Conservation (phyloP, 306 rosid genomes). For the Ormosia emarginata region DNA sequence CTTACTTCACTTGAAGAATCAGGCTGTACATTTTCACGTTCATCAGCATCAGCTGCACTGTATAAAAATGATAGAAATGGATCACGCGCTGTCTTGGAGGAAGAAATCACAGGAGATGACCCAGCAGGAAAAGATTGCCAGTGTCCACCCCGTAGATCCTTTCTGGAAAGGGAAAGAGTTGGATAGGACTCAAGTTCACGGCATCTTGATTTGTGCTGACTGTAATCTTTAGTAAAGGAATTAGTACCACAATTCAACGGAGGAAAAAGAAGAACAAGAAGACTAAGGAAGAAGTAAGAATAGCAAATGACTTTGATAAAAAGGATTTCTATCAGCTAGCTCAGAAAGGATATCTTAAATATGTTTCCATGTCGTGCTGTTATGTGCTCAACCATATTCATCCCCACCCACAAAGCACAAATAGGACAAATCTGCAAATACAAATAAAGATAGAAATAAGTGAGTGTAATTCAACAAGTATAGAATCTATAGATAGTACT, state of each 20-base stretch:
- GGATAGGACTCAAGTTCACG: constrained; percentile 37
- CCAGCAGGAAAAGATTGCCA: constrained; percentile 32
- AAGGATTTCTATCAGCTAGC: not conserved
- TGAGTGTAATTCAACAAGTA: constrained; percentile 19
- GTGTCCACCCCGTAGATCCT: constrained; percentile 39
- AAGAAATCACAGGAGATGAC: constrained; percentile 34
- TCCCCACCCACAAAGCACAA: constrained; percentile 48
- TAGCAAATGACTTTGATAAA: not conserved
- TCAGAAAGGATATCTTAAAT: constrained; percentile 65
- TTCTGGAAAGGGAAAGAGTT: constrained; percentile 42
- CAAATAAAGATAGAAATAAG: constrained; percentile 7
- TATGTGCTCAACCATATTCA: constrained; percentile 61
- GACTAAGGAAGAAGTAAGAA: too few relatives aligned
- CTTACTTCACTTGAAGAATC: constrained; percentile 44
- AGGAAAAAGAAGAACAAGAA: not conserved
- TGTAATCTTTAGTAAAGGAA: constrained; percentile 57
- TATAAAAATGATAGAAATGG: constrained; percentile 53
- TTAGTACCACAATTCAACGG: not conserved
- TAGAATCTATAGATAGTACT: not conserved
- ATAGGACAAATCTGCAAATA: constrained; percentile 67
- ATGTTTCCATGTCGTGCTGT: constrained; percentile 54
- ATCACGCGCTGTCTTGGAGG: constrained; percentile 52
- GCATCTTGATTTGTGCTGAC: constrained; percentile 44
- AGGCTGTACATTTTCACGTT: constrained; percentile 30
- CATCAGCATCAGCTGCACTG: constrained; percentile 20